Evolutionary conservation across 495 filamentous ascomycete species (phyloP).

Genomic region (Aspergillus funiculosus): DNA sequence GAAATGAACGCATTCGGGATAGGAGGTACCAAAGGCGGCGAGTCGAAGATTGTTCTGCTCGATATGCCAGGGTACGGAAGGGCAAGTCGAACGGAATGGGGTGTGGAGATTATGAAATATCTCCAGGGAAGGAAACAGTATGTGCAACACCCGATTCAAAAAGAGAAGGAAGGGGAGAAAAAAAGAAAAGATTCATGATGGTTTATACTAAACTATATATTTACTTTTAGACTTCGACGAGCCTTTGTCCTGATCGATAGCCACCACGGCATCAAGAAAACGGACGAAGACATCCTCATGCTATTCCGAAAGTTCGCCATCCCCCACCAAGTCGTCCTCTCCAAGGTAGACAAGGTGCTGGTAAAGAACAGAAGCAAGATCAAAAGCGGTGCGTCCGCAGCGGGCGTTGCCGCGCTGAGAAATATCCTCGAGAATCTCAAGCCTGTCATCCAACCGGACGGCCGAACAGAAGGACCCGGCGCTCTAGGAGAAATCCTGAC

Average conservation of each 20-base stretch:
- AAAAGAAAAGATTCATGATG: too few species aligned
- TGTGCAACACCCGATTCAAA: conserved; percentile 24
- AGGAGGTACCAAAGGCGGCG: conserved; percentile 48
- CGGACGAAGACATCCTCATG: conserved; percentile 60
- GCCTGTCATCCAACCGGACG: conserved; percentile 30
- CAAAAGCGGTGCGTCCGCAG: conserved; percentile 26
- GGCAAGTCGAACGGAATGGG: conserved; percentile 72
- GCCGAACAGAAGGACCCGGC: conserved; percentile 34
- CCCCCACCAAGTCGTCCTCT: conserved; percentile 72
- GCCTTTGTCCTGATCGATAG: conserved; percentile 80
- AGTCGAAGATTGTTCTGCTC: conserved; percentile 57
- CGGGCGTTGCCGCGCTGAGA: conserved; percentile 28
- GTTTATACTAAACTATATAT: neutral
- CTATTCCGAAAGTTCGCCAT: conserved; percentile 58
- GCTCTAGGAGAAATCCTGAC: conserved; percentile 48
- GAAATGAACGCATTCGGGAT: conserved; percentile 84
- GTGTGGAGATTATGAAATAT: conserved; percentile 81
- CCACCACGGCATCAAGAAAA: conserved; percentile 69
- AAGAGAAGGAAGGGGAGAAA: neutral
- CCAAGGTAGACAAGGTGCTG: conserved; percentile 67
- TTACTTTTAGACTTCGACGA: conserved; percentile 51
- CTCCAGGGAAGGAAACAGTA: conserved; percentile 61
- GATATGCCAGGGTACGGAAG: conserved; percentile 96
- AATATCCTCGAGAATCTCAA: conserved; percentile 23
- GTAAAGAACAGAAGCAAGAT: conserved; percentile 28